These are phyloP conservation scores for Ophiocordyceps sinensis DNA, from an alignment of 2,329 filamentous ascomycete species.

Conservation along the genomic window DNA sequence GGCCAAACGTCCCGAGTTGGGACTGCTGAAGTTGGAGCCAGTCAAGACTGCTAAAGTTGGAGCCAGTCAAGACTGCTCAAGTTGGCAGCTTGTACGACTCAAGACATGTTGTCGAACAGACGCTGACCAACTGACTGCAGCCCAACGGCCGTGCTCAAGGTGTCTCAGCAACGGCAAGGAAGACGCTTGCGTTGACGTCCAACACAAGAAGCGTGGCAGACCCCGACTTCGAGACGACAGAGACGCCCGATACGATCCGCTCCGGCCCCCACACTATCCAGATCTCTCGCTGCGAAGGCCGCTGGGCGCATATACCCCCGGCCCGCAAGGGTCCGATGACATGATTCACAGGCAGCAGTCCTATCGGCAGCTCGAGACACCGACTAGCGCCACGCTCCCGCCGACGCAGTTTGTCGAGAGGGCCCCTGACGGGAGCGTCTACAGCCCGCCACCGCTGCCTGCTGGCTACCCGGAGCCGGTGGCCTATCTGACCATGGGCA, in stretches of 20 bases:
- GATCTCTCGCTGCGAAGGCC: conserved; percentile 34
- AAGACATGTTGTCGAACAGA: neutral
- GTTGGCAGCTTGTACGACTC: neutral
- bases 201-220: conserved; percentile 72
- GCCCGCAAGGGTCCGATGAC: conserved; percentile 30
- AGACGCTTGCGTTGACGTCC: conserved; percentile 68
- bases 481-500: conserved; percentile 42
- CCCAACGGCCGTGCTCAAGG: conserved; percentile 64
- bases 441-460: conserved; percentile 27
- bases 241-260: conserved; percentile 41
- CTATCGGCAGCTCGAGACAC: conserved; percentile 40
- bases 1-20: neutral
- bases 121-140: conserved; percentile 27
- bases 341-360: conserved; percentile 28
- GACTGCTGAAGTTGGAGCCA: too few relatives aligned
- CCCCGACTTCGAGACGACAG: conserved; percentile 63
- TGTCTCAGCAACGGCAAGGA: conserved; percentile 68
- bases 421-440: conserved; percentile 36
- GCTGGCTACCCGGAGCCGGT: conserved; percentile 30
- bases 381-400: conserved; percentile 31
- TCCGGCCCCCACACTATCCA: conserved; percentile 29
- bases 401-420: conserved; percentile 33
- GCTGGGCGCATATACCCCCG: conserved; percentile 33
- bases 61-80: neutral
- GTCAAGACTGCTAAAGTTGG: neutral